Conservation (phyloP, 2,329 filamentous ascomycete genomes). For the Sclerotinia minor region DNA sequence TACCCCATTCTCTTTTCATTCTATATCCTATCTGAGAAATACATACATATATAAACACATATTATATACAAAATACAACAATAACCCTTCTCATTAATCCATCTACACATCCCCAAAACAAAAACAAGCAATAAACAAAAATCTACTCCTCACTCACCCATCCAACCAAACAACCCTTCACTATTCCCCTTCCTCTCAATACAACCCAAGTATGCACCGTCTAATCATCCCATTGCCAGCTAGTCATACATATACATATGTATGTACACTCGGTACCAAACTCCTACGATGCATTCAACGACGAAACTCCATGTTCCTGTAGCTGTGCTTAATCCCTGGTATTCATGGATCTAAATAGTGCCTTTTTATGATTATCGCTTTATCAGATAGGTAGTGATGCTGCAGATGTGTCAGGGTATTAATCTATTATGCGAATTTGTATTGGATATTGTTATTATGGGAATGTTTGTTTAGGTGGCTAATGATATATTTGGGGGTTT, state of each 20-base stretch:
- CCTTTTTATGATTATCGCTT: background rate
- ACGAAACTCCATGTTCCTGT: background rate
- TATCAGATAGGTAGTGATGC: background rate
- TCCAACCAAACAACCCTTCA: background rate
- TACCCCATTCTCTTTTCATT: background rate
- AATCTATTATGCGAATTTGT: too few species aligned
- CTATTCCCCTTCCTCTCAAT: background rate
- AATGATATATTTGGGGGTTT: too few species aligned
- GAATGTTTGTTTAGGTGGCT: background rate
- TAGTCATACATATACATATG: background rate
- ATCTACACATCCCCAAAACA: too few species aligned
- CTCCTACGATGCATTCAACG: background rate
- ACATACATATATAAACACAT: background rate
- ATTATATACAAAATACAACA: background rate
- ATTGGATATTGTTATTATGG: background rate
- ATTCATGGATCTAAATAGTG: background rate
- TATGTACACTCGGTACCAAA: constrained; percentile 1
- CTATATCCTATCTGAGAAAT: background rate
- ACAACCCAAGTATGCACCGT: background rate
- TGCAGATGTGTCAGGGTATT: background rate
- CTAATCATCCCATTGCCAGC: constrained; percentile 1
- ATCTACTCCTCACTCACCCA: background rate
- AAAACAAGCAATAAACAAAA: background rate
- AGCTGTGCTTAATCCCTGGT: background rate
- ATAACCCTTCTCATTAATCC: background rate